Evolutionary conservation across 129 eudicot species (phyloP).

Genomic region (Dittrichia graveolens): DNA sequence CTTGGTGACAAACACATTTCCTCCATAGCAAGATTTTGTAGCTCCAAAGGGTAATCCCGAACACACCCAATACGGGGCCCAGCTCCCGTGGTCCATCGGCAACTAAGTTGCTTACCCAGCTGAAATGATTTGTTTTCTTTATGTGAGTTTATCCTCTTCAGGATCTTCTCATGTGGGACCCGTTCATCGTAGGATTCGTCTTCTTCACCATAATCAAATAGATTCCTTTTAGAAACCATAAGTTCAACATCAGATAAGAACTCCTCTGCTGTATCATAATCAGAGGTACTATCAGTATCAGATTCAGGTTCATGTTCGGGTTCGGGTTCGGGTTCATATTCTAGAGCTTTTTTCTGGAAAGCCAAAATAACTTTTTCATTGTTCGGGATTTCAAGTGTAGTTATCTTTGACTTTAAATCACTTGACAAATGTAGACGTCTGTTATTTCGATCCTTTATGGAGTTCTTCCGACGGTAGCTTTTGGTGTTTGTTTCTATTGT

Average conservation of each 20-base stretch:
- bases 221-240: constrained; percentile 54
- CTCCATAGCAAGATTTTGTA: constrained; percentile 64
- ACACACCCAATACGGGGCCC: constrained; percentile 87
- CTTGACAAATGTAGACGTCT: constrained; percentile 34
- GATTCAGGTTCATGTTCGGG: constrained; percentile 16
- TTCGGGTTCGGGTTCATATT: constrained; percentile 19
- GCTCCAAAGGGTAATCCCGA: constrained; percentile 78
- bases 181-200: constrained; percentile 46
- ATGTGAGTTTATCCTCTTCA: constrained; percentile 66
- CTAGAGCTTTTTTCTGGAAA: constrained; percentile 45
- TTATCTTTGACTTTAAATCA: constrained; percentile 43
- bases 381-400: constrained; percentile 55
- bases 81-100: constrained; percentile 82
- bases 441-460: constrained; percentile 33
- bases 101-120: constrained; percentile 58
- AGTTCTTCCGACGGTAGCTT: constrained; percentile 27
- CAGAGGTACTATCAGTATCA: constrained; percentile 33
- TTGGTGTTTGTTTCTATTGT: constrained; percentile 30
- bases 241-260: constrained; percentile 51
- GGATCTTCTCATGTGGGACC: constrained; percentile 59
- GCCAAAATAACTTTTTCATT: constrained; percentile 47
- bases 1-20: constrained; percentile 71
- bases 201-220: constrained; percentile 65
- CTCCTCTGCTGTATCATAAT: constrained; percentile 74
- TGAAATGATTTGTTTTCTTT: constrained; percentile 63